phyloP scores from a whole-genome alignment of 345 rosid species.

The rapeseed (Brassica napus) region DNA sequence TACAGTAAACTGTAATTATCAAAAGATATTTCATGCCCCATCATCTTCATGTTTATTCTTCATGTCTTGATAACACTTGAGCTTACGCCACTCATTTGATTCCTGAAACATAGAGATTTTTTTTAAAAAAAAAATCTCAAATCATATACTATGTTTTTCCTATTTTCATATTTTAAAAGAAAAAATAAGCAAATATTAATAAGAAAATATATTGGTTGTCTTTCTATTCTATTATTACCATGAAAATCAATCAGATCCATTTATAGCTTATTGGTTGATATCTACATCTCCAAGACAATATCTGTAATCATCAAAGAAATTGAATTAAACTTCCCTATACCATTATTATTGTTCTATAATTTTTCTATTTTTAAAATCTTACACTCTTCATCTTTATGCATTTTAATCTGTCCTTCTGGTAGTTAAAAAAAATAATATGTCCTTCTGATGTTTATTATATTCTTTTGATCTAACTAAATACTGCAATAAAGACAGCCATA shows the following conservation, averaged over 20 bases:
- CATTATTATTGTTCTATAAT: background rate
- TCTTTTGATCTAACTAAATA: slow-evolving; percentile 32
- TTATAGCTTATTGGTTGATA: slow-evolving; percentile 41
- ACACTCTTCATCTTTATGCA: slow-evolving; percentile 27
- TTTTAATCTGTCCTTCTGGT: slow-evolving; percentile 19
- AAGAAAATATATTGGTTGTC: background rate
- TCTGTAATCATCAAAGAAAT: slow-evolving; percentile 51
- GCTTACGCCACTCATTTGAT: slow-evolving; percentile 24
- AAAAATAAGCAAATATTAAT: background rate
- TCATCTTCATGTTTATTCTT: slow-evolving; percentile 21
- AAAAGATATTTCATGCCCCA: slow-evolving; percentile 4
- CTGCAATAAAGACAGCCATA: slow-evolving; percentile 26
- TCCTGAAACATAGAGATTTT: slow-evolving; percentile 17
- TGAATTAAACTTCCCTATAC: slow-evolving; percentile 24
- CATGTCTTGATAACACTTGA: slow-evolving; percentile 4
- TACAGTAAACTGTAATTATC: slow-evolving; percentile 16
- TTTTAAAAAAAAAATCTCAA: background rate
- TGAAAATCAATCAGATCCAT: slow-evolving; percentile 39
- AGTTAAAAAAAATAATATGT: background rate
- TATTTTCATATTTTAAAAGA: background rate
- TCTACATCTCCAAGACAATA: slow-evolving; percentile 79
- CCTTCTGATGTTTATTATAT: slow-evolving; percentile 28
- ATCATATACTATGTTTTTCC: background rate
- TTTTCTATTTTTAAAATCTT: slow-evolving; percentile 6
- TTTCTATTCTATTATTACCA: slow-evolving; percentile 30